These are phyloP conservation scores for Mycosarcoma maydis DNA, from an alignment of 1,284 basidiomycete genomes.

Conservation along the genomic window DNA sequence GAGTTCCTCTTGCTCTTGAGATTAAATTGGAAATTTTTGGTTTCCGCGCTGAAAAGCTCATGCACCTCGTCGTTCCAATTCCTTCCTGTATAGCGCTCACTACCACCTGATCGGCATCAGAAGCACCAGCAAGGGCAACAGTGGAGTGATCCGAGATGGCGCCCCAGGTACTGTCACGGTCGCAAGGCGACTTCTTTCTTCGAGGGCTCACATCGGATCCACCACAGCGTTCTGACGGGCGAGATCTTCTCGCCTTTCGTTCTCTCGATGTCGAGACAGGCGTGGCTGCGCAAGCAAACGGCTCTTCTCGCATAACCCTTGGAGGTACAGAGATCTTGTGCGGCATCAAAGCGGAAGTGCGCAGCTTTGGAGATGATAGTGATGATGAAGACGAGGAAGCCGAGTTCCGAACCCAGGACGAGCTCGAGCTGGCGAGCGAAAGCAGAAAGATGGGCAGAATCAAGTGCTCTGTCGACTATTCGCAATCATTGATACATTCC, in stretches of 20 bases:
- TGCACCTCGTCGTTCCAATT: slow-evolving; percentile 1
- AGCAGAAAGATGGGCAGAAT: slow-evolving; percentile 37
- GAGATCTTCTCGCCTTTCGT: slow-evolving; percentile 50
- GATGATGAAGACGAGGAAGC: slow-evolving; percentile 42
- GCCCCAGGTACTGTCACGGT: slow-evolving; percentile 53
- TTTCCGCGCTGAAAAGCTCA: slow-evolving; percentile 2
- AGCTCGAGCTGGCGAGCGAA: slow-evolving; percentile 36
- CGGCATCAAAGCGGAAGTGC: slow-evolving; percentile 59
- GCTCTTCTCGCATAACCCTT: slow-evolving; percentile 51
- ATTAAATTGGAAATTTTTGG: slow-evolving; percentile 16
- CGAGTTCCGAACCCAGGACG: slow-evolving; percentile 39
- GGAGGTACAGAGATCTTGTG: slow-evolving; percentile 60
- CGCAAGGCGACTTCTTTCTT: slow-evolving; percentile 58
- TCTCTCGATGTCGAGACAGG: slow-evolving; percentile 47
- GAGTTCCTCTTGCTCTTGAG: not conserved
- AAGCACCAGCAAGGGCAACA: no score
- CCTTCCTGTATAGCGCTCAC: not conserved
- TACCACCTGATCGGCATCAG: no score
- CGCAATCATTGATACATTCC: slow-evolving; percentile 39
- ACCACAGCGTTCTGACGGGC: slow-evolving; percentile 53
- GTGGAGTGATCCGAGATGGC: no score
- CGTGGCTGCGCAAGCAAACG: slow-evolving; percentile 52
- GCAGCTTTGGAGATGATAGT: slow-evolving; percentile 38
- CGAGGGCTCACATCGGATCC: slow-evolving; percentile 51
- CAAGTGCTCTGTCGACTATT: slow-evolving; percentile 53